Percentiles rank a stretch among this genome's conserved stretches.
Evolutionary conservation across 2,329 filamentous ascomycete species (phyloP).

Genomic region (Aspergillus quadricinctus): DNA sequence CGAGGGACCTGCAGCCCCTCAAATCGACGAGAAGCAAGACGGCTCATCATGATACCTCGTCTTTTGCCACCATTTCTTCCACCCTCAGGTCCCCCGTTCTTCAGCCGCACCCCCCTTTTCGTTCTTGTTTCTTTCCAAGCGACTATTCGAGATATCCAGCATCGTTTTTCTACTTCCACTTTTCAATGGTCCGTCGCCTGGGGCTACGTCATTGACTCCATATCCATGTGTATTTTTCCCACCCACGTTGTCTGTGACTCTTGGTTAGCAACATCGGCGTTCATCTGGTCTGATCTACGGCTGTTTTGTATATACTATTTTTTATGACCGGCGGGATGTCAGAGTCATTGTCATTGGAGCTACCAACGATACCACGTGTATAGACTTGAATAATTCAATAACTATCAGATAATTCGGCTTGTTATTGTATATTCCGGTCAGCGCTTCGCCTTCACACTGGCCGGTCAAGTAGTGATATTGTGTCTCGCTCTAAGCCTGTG

Average conservation of each 20-base stretch:
- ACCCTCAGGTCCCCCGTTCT: constrained; percentile 6
- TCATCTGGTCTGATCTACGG: background rate
- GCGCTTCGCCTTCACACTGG: too few species aligned
- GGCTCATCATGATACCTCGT: constrained; percentile 1
- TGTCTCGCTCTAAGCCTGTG: too few species aligned
- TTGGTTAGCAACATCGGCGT: constrained; percentile 6
- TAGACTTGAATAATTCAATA: background rate
- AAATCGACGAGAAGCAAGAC: constrained; percentile 22
- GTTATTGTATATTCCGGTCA: background rate
- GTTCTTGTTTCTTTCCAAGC: constrained; percentile 9
- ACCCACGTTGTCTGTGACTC: background rate
- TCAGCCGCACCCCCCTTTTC: background rate
- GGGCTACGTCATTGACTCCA: constrained; percentile 14
- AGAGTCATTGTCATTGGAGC: background rate
- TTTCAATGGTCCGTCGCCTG: constrained; percentile 11
- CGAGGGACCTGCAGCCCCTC: constrained; percentile 11
- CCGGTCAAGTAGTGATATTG: too few species aligned
- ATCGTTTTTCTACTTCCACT: constrained; percentile 9
- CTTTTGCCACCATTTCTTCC: background rate
- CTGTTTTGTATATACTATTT: constrained; percentile 9
- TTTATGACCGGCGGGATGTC: constrained; percentile 6
- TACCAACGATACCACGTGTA: background rate
- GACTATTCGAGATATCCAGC: constrained; percentile 24
- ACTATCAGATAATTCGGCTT: background rate
- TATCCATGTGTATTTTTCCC: background rate